Base-by-base conservation (phyloP, 169 alveolate genomes). In the Cryptosporidium parvum region DNA sequence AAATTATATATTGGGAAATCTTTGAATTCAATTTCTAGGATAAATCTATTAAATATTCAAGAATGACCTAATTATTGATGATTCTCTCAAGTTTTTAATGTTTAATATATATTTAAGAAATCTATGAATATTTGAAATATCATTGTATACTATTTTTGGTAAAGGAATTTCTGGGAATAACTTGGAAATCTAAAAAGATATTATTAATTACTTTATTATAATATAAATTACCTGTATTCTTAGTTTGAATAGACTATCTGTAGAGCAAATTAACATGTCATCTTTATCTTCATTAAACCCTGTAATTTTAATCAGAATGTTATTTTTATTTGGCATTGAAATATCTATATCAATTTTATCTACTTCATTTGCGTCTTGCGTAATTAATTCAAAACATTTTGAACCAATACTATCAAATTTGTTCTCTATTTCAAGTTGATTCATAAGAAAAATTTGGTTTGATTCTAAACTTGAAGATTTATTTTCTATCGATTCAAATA, bases 101-200 rank as follows among this genome's bases (percentile, higher is more conserved):
- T 51, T 45, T 59, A 65, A 26, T 42, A 80, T 48, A 29, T 31
- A 80, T 44, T 31, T 70, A 7, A 80, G 45, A 80, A 80, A 80
- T 14, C 29, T 67, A 2, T 67, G 69, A 12, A 65, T 44, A 18
- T 62, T 59, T 10, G 67, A 26, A 31, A 8, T 3, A 14, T 62
- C 62, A 2, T 59, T 42, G n/a, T 16, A 29, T 29, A 59, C 8
- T 59, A 80, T 26, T 42, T 18, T 42, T 16, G 89, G 89, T 62
- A 80, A 9, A 42, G 89, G 89, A 23, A 80, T 80, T 10, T 80
- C 59, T 45, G 89, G 89, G 35, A 42, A 80, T 14, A 52, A 29
- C 45, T 80, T 29, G 18, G 68, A 59, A 42, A 80, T 62, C 89
- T 80, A 45, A 44, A 61, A 23, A 61, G 62, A 14, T 3, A 35